These are phyloP conservation scores for Hypoxylon cercidicola DNA, from an alignment of 495 filamentous ascomycete species.

Conservation along the genomic window DNA sequence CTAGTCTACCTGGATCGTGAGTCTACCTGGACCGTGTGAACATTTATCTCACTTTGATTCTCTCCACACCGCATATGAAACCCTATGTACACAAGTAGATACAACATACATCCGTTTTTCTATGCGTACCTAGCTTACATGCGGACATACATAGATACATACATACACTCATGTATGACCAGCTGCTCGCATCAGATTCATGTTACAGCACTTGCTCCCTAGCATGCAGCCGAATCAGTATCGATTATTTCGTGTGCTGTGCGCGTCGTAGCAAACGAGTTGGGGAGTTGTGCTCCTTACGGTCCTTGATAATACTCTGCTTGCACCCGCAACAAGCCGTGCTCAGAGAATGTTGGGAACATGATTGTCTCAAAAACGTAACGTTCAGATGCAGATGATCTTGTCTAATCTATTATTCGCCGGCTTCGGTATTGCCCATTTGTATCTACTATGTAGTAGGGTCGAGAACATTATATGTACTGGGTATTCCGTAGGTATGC, in stretches of 20 bases:
- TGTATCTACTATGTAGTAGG: too few relatives aligned
- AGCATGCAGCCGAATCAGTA: neutral
- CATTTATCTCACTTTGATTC: slow-evolving; percentile 18
- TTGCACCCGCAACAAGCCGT: slow-evolving; percentile 14
- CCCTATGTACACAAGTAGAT: slow-evolving; percentile 13
- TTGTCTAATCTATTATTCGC: slow-evolving; percentile 25
- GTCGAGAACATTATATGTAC: neutral
- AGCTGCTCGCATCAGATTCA: neutral
- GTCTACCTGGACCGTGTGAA: slow-evolving; percentile 6
- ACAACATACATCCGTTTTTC: neutral
- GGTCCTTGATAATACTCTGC: neutral
- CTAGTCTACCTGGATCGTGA: slow-evolving; percentile 4
- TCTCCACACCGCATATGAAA: neutral
- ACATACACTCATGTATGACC: neutral
- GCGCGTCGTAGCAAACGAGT: slow-evolving; percentile 19
- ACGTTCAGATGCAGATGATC: slow-evolving; percentile 36
- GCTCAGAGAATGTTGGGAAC: slow-evolving; percentile 29
- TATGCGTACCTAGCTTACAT: slow-evolving; percentile 3
- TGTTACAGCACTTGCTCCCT: neutral
- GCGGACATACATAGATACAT: neutral
- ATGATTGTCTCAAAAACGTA: slow-evolving; percentile 36
- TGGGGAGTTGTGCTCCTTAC: neutral
- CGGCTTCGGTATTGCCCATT: slow-evolving; percentile 6
- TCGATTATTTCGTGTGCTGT: neutral
- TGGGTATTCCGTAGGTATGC: slow-evolving; percentile 3